phyloP scores from a whole-genome alignment of 1,139 yeast genomes.

The Blastobotrys elegans region DNA sequence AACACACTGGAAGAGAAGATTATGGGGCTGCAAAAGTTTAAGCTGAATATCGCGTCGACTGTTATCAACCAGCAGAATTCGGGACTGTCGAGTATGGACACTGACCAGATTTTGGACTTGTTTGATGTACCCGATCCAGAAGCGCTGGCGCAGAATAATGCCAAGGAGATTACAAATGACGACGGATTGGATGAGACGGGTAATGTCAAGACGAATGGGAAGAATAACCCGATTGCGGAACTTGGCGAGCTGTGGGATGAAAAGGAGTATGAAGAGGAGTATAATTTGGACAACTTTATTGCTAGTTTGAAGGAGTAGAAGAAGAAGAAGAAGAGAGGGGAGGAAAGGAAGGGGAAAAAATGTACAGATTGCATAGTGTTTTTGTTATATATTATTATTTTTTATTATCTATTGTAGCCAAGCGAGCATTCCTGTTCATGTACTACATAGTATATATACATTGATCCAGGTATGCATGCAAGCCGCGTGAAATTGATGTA shows the following conservation, averaged over 20 bases:
- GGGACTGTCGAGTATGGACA: slow-evolving; percentile 93
- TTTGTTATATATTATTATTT: too few relatives aligned
- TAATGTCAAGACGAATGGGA: slow-evolving; percentile 57
- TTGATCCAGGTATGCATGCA: too few relatives aligned
- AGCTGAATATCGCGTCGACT: slow-evolving; percentile 94
- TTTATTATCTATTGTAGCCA: too few relatives aligned
- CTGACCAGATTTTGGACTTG: slow-evolving; percentile 85
- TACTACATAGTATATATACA: too few relatives aligned
- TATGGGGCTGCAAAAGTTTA: slow-evolving; percentile 97
- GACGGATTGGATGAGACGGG: slow-evolving; percentile 49
- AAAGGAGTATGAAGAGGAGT: slow-evolving; percentile 92
- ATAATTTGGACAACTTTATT: slow-evolving; percentile 87
- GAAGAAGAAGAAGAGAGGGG: background rate
- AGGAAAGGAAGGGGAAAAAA: too few relatives aligned
- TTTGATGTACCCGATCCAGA: slow-evolving; percentile 65
- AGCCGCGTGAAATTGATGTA: too few relatives aligned
- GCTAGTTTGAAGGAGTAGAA: slow-evolving; percentile 47
- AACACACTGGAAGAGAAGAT: slow-evolving; percentile 94
- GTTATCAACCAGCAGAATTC: slow-evolving; percentile 95
- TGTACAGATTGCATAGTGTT: too few relatives aligned
- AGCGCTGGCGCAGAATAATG: slow-evolving; percentile 41
- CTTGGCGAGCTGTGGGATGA: slow-evolving; percentile 97
- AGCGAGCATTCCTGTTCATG: too few relatives aligned
- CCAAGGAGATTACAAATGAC: slow-evolving; percentile 31
- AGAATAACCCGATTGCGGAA: slow-evolving; percentile 63